These are phyloP conservation scores for Ophiocordyceps camponoti-floridani DNA, from an alignment of 2,329 filamentous ascomycete genomes.

Conservation along the genomic window DNA sequence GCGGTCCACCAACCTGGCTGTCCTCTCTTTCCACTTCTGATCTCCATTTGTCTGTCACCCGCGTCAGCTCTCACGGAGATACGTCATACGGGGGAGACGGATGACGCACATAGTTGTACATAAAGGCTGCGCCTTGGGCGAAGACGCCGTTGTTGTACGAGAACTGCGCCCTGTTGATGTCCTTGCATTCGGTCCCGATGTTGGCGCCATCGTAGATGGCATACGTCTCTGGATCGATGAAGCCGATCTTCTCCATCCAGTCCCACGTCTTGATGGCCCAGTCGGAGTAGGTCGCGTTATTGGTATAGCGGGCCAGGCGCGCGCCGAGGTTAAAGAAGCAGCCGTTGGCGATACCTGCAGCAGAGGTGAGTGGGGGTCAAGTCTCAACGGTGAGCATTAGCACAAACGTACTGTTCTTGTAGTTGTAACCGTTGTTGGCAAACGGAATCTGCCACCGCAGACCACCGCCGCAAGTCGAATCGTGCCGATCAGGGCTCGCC, in stretches of 20 bases:
- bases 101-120: constrained; percentile 43
- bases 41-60: constrained; percentile 28
- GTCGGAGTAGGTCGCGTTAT: constrained; percentile 44
- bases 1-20: constrained; percentile 35
- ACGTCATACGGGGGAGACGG: background rate
- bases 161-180: constrained; percentile 44
- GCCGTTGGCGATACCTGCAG: constrained; percentile 40
- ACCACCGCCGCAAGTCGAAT: constrained; percentile 45
- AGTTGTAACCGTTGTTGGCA: constrained; percentile 58
- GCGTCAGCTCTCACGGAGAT: constrained; percentile 17
- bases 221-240: constrained; percentile 41
- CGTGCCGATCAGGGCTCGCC: constrained; percentile 43
- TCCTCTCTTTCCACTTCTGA: constrained; percentile 33
- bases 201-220: constrained; percentile 48
- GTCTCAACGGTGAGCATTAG: too few species aligned
- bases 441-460: constrained; percentile 63
- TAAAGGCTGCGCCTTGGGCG: constrained; percentile 43
- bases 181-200: constrained; percentile 37
- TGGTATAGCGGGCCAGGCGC: constrained; percentile 53
- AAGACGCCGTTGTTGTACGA: constrained; percentile 48
- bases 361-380: too few species aligned
- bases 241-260: constrained; percentile 35
- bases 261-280: constrained; percentile 45
- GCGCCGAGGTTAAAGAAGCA: constrained; percentile 48
- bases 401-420: constrained; percentile 42